Evolutionary conservation across 23 red algal genomes (phyloP).

Genomic region (Gracilaria gracilis): DNA sequence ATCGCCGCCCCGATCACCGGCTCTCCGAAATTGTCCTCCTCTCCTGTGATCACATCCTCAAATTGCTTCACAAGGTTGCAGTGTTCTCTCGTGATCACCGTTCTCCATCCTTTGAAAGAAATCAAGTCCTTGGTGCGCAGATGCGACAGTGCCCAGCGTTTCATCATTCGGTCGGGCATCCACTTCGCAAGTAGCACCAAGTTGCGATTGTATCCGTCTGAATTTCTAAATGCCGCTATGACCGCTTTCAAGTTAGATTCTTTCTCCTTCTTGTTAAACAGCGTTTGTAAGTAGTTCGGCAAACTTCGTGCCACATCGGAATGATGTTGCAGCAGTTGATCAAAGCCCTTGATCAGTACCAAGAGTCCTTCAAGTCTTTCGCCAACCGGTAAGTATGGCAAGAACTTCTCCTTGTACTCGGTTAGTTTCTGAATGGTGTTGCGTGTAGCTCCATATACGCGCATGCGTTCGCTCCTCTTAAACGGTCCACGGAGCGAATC

Average conservation of each 20-base stretch:
- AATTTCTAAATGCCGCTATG: constrained; percentile 42
- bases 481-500: constrained; percentile 61
- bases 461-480: constrained; percentile 67
- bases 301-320: constrained; percentile 32
- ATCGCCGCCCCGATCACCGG: constrained; percentile 74
- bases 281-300: constrained; percentile 56
- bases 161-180: constrained; percentile 71
- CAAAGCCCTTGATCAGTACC: constrained; percentile 50
- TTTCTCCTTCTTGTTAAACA: constrained; percentile 68
- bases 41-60: constrained; percentile 47
- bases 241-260: constrained; percentile 57
- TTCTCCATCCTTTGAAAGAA: constrained; percentile 53
- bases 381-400: constrained; percentile 71
- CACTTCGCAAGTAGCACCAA: constrained; percentile 67
- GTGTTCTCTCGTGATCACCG: constrained; percentile 49
- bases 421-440: constrained; percentile 47
- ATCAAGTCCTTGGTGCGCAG: constrained; percentile 45
- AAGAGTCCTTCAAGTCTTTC: constrained; percentile 64
- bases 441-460: constrained; percentile 50
- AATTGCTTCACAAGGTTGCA: constrained; percentile 39
- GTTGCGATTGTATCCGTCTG: constrained; percentile 69
- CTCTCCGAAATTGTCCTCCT: constrained; percentile 54
- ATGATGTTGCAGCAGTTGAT: constrained; percentile 51
- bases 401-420: constrained; percentile 67
- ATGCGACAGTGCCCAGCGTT: constrained; percentile 53